phyloP scores from a whole-genome alignment of 2,329 filamentous ascomycete genomes.

The Hypoxylon sp. region DNA sequence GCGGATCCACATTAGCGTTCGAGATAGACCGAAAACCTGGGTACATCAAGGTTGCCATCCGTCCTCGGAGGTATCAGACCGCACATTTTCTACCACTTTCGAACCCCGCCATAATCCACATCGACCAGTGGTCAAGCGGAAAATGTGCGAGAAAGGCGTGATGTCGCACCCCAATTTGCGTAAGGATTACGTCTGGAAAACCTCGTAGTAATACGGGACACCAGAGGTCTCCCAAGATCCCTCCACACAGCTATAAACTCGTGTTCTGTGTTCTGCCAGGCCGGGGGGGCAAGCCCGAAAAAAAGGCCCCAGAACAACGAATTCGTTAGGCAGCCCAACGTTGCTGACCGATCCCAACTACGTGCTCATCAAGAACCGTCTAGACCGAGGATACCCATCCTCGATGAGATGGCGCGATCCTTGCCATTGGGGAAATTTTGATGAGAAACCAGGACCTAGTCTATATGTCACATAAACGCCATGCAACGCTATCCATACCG shows the following conservation, averaged over 20 bases:
- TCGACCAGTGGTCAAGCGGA: slow-evolving; percentile 20
- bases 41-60: slow-evolving; percentile 35
- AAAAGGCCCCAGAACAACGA: slow-evolving; percentile 13
- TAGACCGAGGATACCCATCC: slow-evolving; percentile 15
- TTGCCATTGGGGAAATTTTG: too few relatives aligned
- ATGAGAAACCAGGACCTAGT: slow-evolving; percentile 16
- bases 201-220: slow-evolving; percentile 17
- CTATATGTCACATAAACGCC: slow-evolving; percentile 6
- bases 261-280: slow-evolving; percentile 2
- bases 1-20: slow-evolving; percentile 33
- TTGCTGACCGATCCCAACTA: too few relatives aligned
- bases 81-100: slow-evolving; percentile 24
- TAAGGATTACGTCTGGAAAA: slow-evolving; percentile 35
- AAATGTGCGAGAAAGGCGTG: slow-evolving; percentile 30
- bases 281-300: too few relatives aligned
- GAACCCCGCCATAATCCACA: slow-evolving; percentile 33
- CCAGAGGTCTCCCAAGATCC: slow-evolving; percentile 15
- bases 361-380: slow-evolving; percentile 12
- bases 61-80: slow-evolving; percentile 36
- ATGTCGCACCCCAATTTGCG: slow-evolving; percentile 29
- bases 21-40: slow-evolving; percentile 28
- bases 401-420: slow-evolving; percentile 23
- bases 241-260: slow-evolving; percentile 21
- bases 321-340: too few relatives aligned
- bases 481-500: slow-evolving; percentile 19